Evolutionary conservation across 129 eudicot genomes (phyloP), one percentile per base, ranked within the genome.

Genomic region (Deinandra increscens): DNA sequence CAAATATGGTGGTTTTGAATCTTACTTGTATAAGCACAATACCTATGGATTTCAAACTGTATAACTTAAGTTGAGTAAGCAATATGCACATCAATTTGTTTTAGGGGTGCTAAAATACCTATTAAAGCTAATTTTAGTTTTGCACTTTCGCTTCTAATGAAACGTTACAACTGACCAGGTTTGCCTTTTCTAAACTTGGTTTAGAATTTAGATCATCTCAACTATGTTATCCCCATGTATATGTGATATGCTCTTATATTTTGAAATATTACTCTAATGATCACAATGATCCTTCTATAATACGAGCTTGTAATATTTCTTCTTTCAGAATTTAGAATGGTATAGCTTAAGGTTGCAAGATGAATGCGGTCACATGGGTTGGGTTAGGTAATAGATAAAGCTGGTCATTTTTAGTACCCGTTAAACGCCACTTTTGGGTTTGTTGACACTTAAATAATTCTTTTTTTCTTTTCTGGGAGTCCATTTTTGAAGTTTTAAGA

Each of bases 111-210:
- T 12, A 58, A 29, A 58, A 26, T 29, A 58, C 38, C 64, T 58
- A 29, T 13, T 14, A 5, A 12, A 12, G n/a, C 4, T 54, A 22
- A 31, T 13, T 0, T 4, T 29, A 12, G 4, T 26, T 58, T 58
- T 58, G 64, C n/a, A n/a, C n/a, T n/a, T n/a, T n/a, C n/a, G n/a
- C 41, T 58, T 58, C 39, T 58, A 10, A 58, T 58, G 41, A 41
- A 58, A 12, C 64, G 10, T 29, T 58, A 58, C 64, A 58, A 58
- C 19, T 56, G 26, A 56, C 63, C 29, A 58, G 29, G 15, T 31
- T 26, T 56, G 39, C 8, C 38, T 56, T 29, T 56, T 4, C 18
- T 56, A 5, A 11, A 22, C 36, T 58, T 58, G 64, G 12, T 58
- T 6, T n/a, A n/a, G n/a, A n/a, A n/a, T n/a, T n/a, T 58, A 58